Percentiles rank a stretch among this genome's conserved stretches.
Conservation (phyloP, 2,329 filamentous ascomycete genomes). For the Penicillium sumatraense region DNA sequence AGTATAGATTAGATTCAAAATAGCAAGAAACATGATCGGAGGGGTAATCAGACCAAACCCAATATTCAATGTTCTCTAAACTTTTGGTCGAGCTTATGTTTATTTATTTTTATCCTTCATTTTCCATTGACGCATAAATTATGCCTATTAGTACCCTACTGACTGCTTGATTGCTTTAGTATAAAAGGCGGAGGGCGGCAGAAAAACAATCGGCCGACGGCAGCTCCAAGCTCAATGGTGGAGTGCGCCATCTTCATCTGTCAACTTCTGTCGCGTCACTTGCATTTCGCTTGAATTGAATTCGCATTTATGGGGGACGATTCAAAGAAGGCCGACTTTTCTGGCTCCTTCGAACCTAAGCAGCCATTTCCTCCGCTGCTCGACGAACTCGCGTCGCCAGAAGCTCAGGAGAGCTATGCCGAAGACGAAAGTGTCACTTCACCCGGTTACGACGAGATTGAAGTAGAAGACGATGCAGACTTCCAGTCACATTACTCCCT, state of each 20-base stretch:
- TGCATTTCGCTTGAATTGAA: background rate
- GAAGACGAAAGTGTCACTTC: constrained; percentile 35
- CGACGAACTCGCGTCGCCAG: constrained; percentile 30
- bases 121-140: no score
- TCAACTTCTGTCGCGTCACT: no score
- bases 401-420: constrained; percentile 22
- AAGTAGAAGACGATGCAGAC: constrained; percentile 47
- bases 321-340: constrained; percentile 4
- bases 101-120: no score
- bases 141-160: no score
- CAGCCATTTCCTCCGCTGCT: constrained; percentile 40
- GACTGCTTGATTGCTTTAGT: background rate
- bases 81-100: no score
- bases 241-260: no score
- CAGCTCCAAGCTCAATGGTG: no score
- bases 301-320: constrained; percentile 11
- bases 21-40: no score
- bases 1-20: no score
- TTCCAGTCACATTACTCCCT: constrained; percentile 53
- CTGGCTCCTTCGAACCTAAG: constrained; percentile 34
- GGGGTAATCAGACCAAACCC: no score
- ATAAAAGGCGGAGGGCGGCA: background rate
- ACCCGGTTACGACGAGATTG: constrained; percentile 33
- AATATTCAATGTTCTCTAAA: no score
- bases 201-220: background rate